A percentile compares a stretch with the other conserved stretches of the same genome.
Conservation (phyloP, 2,329 filamentous ascomycete genomes). For the Stagonosporopsis chrysanthemi region DNA sequence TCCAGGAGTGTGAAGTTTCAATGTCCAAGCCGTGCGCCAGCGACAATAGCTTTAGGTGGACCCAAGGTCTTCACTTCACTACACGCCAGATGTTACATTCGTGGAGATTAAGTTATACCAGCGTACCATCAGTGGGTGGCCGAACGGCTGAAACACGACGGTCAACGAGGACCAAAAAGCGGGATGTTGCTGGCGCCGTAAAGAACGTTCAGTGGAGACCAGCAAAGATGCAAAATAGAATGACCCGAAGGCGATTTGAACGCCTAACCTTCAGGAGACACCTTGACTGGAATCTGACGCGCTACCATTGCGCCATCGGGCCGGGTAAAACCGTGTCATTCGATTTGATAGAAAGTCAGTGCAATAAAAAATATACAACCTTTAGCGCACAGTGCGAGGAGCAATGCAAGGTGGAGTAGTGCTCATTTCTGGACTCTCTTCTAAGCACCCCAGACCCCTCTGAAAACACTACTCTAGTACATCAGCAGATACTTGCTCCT, state of each 20-base stretch:
- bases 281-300: conserved; percentile 26
- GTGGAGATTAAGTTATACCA: conserved; percentile 1
- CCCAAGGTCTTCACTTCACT: background rate
- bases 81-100: conserved; percentile 2
- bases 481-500: background rate
- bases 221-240: conserved; percentile 11
- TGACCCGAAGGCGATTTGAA: conserved; percentile 25
- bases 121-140: conserved; percentile 1
- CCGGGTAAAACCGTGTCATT: conserved; percentile 22
- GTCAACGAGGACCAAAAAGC: conserved; percentile 7
- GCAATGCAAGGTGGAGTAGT: too few species aligned
- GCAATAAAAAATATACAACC: background rate
- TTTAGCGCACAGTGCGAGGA: too few species aligned
- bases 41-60: background rate
- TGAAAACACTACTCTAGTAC: background rate
- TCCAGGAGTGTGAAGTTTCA: too few species aligned
- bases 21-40: background rate
- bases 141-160: conserved; percentile 15
- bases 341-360: conserved; percentile 2
- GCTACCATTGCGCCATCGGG: conserved; percentile 27
- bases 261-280: conserved; percentile 25
- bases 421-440: too few species aligned
- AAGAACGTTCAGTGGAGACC: background rate
- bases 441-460: background rate
- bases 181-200: background rate